Conservation (phyloP, 2,329 filamentous ascomycete genomes). For the Cryphonectria radicalis region DNA sequence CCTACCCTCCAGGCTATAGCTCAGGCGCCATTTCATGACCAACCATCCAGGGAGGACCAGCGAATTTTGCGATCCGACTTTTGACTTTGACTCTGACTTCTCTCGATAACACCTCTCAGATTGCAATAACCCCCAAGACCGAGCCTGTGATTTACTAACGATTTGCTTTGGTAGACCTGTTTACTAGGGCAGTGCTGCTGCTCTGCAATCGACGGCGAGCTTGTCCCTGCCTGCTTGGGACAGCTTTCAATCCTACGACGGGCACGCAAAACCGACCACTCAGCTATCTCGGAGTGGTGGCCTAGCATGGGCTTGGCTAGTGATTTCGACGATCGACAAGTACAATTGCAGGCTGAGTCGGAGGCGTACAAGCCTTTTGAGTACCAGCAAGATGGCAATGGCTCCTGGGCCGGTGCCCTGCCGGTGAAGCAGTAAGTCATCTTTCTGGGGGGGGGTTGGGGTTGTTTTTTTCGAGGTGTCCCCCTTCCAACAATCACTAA, state of each 20-base stretch:
- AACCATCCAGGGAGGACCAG: not conserved
- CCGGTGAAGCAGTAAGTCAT: slow-evolving; percentile 82
- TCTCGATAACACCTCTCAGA: not conserved
- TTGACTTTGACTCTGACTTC: not conserved
- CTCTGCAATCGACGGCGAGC: slow-evolving; percentile 26
- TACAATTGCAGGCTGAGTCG: slow-evolving; percentile 62
- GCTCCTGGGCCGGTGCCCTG: slow-evolving; percentile 90
- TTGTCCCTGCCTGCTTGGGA: slow-evolving; percentile 20
- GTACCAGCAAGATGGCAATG: slow-evolving; percentile 84
- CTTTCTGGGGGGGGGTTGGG: not conserved
- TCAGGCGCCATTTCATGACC: not conserved
- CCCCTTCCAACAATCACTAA: not conserved
- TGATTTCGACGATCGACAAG: slow-evolving; percentile 72
- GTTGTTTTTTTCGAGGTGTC: not conserved
- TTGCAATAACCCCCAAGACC: not conserved
- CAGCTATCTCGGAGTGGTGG: slow-evolving; percentile 45
- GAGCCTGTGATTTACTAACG: not conserved
- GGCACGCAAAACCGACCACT: slow-evolving; percentile 22
- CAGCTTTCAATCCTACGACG: slow-evolving; percentile 17
- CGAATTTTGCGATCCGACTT: not conserved
- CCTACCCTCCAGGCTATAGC: not conserved
- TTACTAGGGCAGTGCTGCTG: slow-evolving; percentile 27
- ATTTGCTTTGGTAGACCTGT: not conserved
- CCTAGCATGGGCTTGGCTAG: slow-evolving; percentile 71
- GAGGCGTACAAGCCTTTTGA: slow-evolving; percentile 73